Percentiles rank a stretch among this genome's conserved stretches.
phyloP scores from a whole-genome alignment of 106 monocot genomes.

The Dendrobium officinale region DNA sequence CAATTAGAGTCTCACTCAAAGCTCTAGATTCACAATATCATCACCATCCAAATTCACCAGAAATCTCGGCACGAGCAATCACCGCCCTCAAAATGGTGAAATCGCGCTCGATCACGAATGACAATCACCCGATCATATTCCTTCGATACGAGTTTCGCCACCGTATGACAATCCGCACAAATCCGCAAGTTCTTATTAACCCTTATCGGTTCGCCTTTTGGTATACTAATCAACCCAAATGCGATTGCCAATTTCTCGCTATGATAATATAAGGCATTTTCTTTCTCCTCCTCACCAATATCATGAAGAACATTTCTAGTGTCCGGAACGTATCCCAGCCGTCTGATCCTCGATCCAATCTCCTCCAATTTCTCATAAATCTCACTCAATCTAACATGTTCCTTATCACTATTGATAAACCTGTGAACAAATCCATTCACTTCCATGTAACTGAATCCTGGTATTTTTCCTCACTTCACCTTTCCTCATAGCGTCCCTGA shows the following conservation, averaged over 20 bases:
- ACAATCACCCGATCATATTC: conserved; percentile 18
- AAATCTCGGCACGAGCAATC: conserved; percentile 24
- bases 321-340: conserved; percentile 59
- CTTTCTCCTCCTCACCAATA: conserved; percentile 84
- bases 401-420: conserved; percentile 68
- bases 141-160: conserved; percentile 23
- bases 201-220: conserved; percentile 2
- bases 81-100: conserved; percentile 20
- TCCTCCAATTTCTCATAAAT: conserved; percentile 57
- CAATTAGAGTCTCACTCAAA: not conserved
- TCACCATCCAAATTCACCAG: conserved; percentile 10
- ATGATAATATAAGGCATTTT: conserved; percentile 52
- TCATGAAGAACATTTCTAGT: conserved; percentile 68
- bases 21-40: not conserved
- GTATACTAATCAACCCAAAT: conserved; percentile 20
- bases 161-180: conserved; percentile 22
- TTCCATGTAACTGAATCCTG: conserved; percentile 68
- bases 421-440: conserved; percentile 42
- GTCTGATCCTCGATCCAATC: conserved; percentile 38
- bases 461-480: conserved; percentile 64
- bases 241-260: conserved; percentile 27
- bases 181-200: conserved; percentile 22
- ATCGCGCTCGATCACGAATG: conserved; percentile 21
- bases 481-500: conserved; percentile 55
- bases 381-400: conserved; percentile 53